phyloP scores from a whole-genome alignment of 2,329 filamentous ascomycete genomes.

The Arachnomyces sp. region DNA sequence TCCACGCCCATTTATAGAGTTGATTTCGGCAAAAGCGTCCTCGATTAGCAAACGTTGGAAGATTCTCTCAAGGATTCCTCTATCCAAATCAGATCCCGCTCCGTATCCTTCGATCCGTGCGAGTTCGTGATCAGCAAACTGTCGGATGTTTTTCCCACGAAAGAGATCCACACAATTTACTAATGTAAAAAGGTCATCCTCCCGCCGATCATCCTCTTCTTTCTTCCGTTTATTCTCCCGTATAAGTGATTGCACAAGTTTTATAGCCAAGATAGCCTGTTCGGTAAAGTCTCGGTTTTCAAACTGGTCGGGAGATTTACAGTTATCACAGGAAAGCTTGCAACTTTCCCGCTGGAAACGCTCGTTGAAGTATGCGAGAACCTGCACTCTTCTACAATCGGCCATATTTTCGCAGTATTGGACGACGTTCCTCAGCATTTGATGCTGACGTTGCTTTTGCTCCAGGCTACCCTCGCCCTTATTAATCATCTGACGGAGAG shows the following conservation, averaged over 20 bases:
- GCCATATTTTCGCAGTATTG: constrained; percentile 83
- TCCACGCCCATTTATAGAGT: constrained; percentile 54
- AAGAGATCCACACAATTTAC: constrained; percentile 79
- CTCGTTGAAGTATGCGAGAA: constrained; percentile 93
- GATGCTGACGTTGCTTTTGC: constrained; percentile 74
- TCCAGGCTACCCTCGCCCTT: constrained; percentile 67
- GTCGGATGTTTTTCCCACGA: constrained; percentile 59
- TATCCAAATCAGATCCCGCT: constrained; percentile 60
- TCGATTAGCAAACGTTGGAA: constrained; percentile 69
- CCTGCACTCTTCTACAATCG: constrained; percentile 79
- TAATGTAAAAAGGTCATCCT: constrained; percentile 51
- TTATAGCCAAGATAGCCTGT: constrained; percentile 63
- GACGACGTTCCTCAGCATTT: constrained; percentile 78
- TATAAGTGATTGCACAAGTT: constrained; percentile 52
- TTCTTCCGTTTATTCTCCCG: constrained; percentile 33
- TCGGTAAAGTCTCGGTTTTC: constrained; percentile 69
- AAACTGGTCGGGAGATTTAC: constrained; percentile 63
- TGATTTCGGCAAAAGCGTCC: constrained; percentile 64
- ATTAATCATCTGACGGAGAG: constrained; percentile 72
- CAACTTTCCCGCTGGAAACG: constrained; percentile 67
- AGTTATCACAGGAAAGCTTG: constrained; percentile 77
- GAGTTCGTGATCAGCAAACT: constrained; percentile 47
- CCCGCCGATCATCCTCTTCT: constrained; percentile 22
- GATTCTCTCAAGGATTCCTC: constrained; percentile 74
- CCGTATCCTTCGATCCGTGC: constrained; percentile 55